Conservation (phyloP, 352 stramenopile species). For the Pythium vanterpoolii region DNA sequence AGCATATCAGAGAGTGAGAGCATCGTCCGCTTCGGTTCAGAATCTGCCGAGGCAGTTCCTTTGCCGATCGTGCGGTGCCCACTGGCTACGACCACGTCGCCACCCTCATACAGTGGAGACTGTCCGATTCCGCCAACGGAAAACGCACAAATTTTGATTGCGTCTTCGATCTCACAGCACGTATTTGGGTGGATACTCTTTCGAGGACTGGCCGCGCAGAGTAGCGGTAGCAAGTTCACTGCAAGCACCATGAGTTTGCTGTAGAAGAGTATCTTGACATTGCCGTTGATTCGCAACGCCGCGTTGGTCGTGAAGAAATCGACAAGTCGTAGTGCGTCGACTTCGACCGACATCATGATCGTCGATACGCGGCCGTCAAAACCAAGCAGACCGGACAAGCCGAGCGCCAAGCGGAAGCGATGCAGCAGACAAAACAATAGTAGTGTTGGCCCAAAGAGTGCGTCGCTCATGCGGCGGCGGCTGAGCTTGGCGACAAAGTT, state of each 20-base stretch:
- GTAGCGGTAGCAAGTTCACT: slow-evolving; percentile 28
- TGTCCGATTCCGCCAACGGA: neutral
- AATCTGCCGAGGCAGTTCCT: no score
- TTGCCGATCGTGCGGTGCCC: no score
- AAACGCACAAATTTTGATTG: no score
- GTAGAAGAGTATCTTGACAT: slow-evolving; percentile 18
- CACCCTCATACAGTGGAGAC: neutral
- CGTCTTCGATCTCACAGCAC: neutral
- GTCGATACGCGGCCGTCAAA: slow-evolving; percentile 27
- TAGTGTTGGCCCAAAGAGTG: slow-evolving; percentile 30
- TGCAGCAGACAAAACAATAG: slow-evolving; percentile 25
- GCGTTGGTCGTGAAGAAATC: slow-evolving; percentile 26
- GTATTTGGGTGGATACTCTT: slow-evolving; percentile 20
- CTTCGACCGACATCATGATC: slow-evolving; percentile 25
- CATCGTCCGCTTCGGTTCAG: no score
- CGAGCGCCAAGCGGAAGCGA: slow-evolving; percentile 20
- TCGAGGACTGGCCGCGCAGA: neutral
- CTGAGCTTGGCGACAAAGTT: slow-evolving; percentile 27
- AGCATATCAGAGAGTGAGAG: no score
- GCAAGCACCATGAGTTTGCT: slow-evolving; percentile 30
- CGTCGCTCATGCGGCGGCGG: slow-evolving; percentile 28
- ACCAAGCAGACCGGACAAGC: neutral
- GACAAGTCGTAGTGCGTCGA: slow-evolving; percentile 12
- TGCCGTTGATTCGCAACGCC: slow-evolving; percentile 32
- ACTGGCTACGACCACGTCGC: no score